Percentiles rank a stretch among this genome's conserved stretches.
These are phyloP conservation scores for Nematocida sp. DNA, from an alignment of 371 early-diverging fungal species.

Conservation along the genomic window DNA sequence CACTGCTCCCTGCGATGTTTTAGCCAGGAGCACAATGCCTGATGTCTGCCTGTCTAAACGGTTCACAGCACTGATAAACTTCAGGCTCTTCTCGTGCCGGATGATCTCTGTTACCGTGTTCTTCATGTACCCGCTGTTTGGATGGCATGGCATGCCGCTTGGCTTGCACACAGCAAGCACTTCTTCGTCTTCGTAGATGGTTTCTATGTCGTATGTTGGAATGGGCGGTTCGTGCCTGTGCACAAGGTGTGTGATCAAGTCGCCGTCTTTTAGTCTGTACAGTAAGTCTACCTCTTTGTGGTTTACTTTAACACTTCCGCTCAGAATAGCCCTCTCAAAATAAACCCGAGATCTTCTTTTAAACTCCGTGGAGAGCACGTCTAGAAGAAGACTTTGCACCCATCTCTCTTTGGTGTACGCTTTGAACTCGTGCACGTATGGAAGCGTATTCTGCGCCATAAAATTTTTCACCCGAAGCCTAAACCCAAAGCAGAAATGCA, in stretches of 20 bases:
- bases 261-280: constrained; percentile 55
- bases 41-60: constrained; percentile 65
- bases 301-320: constrained; percentile 64
- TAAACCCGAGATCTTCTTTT: constrained; percentile 54
- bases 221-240: constrained; percentile 64
- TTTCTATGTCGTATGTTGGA: constrained; percentile 52
- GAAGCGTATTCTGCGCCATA: constrained; percentile 49
- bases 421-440: constrained; percentile 58
- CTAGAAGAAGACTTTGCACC: constrained; percentile 56
- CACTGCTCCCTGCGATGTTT: constrained; percentile 37
- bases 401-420: constrained; percentile 64
- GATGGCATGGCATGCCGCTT: constrained; percentile 65
- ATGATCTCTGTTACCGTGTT: constrained; percentile 59
- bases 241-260: constrained; percentile 62
- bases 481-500: too few relatives aligned
- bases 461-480: too few relatives aligned
- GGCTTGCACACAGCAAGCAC: constrained; percentile 65
- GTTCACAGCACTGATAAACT: constrained; percentile 58
- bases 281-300: constrained; percentile 30
- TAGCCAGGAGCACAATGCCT: constrained; percentile 64
- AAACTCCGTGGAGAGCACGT: constrained; percentile 61
- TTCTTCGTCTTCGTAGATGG: constrained; percentile 55
- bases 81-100: constrained; percentile 43
- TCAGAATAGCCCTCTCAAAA: constrained; percentile 59
- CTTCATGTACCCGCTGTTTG: constrained; percentile 61